These are phyloP conservation scores for Umbellularia californica DNA, from an alignment of 164 flowering plant species.

Conservation along the genomic window DNA sequence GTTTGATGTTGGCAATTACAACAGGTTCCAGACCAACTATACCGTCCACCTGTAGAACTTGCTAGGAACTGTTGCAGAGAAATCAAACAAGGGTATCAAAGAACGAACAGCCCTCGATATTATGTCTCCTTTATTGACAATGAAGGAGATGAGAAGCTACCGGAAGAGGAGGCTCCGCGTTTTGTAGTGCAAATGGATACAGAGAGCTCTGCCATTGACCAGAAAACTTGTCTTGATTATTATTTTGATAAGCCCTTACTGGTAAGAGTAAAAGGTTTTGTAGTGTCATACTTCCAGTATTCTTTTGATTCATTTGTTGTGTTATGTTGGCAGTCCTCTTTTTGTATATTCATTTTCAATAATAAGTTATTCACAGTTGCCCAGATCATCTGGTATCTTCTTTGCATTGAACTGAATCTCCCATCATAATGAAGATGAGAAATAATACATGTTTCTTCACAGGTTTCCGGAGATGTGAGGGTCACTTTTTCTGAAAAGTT, in stretches of 20 bases:
- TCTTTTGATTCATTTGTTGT: neutral
- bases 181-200: slow-evolving; percentile 78
- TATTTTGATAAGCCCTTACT: slow-evolving; percentile 53
- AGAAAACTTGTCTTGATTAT: slow-evolving; percentile 62
- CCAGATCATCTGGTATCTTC: too few relatives aligned
- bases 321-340: neutral
- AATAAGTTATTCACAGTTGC: too few relatives aligned
- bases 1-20: slow-evolving; percentile 3
- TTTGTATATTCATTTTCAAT: too few relatives aligned
- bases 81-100: slow-evolving; percentile 44
- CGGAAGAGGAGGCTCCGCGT: slow-evolving; percentile 31
- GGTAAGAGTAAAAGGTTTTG: slow-evolving; percentile 27
- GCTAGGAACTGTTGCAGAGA: slow-evolving; percentile 49
- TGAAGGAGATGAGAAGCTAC: slow-evolving; percentile 30
- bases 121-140: slow-evolving; percentile 38
- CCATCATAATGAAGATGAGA: too few relatives aligned
- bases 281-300: neutral
- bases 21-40: slow-evolving; percentile 50
- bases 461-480: slow-evolving; percentile 77
- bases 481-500: slow-evolving; percentile 67
- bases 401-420: too few relatives aligned
- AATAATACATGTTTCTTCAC: slow-evolving; percentile 3
- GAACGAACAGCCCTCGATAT: slow-evolving; percentile 43
- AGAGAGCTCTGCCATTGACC: slow-evolving; percentile 49
- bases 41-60: slow-evolving; percentile 51